These are phyloP conservation scores for Iris pallida DNA, from an alignment of 116 monocot genomes.

Conservation along the genomic window DNA sequence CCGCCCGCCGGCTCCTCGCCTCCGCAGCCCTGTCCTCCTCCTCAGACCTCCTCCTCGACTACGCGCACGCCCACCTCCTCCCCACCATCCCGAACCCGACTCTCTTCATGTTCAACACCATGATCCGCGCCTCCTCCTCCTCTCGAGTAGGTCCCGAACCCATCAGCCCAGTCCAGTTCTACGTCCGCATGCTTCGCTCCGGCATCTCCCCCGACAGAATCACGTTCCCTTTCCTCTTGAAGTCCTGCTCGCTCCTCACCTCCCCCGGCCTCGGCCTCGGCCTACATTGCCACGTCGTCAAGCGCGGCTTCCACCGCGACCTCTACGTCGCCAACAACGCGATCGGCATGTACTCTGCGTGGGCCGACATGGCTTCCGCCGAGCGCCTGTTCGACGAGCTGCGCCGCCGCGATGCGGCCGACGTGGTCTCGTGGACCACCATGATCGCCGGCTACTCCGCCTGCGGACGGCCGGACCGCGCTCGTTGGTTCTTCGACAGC, in stretches of 20 bases:
- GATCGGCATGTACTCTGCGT: constrained; percentile 47
- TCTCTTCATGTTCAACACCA: constrained; percentile 57
- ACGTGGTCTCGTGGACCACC: constrained; percentile 76
- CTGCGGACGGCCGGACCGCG: constrained; percentile 26
- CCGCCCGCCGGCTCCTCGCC: constrained; percentile 43
- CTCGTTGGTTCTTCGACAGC: constrained; percentile 48
- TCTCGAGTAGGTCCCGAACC: too few relatives aligned
- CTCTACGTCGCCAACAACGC: constrained; percentile 57
- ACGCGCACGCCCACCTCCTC: constrained; percentile 28
- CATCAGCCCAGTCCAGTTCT: constrained; percentile 26
- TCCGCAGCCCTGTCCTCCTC: constrained; percentile 22
- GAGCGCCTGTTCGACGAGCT: constrained; percentile 41
- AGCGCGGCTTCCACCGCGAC: constrained; percentile 41
- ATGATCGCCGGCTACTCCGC: constrained; percentile 50
- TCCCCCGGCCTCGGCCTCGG: constrained; percentile 6
- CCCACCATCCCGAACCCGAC: constrained; percentile 17
- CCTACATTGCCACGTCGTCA: constrained; percentile 36
- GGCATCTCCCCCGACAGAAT: constrained; percentile 36
- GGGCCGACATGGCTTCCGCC: constrained; percentile 35
- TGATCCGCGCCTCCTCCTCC: constrained; percentile 50
- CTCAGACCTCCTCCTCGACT: constrained; percentile 18
- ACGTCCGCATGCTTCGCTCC: constrained; percentile 35
- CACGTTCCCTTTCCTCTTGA: constrained; percentile 62
- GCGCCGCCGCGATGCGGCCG: constrained; percentile 2
- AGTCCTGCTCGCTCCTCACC: constrained; percentile 17